Evolutionary conservation across 352 stramenopile species (phyloP), one percentile per base, ranked within the genome.

Genomic region (Phytophthora nicotianae): DNA sequence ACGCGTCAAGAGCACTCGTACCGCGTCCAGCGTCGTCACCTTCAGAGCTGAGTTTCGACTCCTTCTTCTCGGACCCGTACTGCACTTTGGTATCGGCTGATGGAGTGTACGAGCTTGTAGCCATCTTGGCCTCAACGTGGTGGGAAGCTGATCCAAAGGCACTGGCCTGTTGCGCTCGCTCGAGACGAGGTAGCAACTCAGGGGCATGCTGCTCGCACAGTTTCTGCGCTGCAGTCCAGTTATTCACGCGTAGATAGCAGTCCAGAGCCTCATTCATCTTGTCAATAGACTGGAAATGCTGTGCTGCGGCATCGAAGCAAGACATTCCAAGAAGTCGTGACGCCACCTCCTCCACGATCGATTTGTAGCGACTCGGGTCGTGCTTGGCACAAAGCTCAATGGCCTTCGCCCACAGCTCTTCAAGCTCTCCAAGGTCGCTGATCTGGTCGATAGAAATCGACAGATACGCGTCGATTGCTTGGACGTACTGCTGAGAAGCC

Each of bases 401-500:
- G n/a, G 92, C 95, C 3, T 84, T 77, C 8, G 79, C 79, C 93
- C 90, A 98, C 17, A 97, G 73, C 52, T 95, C 81, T 64, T 98
- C 89, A 8, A 97, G 58, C 17, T 90, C 93, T 10, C 81, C 77
- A 1, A 79, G 49, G 17, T 89, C 72, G 16, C 58, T 74, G 21
- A 93, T 67, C 40, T 93, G 87, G 19, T 94, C 82, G 10, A 77
- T 62, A 14, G 75, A 85, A 56, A 94, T 87, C 16, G 87, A 91
- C 46, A 98, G 51, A 65, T 98, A 98, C 11, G 89, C 89, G 55
- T 98, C 91, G 42, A 98, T 96, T 19, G 95, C 95, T 48, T 96
- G 83, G 3, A 89, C 81, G 53, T 93, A 98, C 57, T 98, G 84
- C 56, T 93, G 77, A 11, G 74, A 92, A 10, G 93, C 79, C 17